Conservation (phyloP, 805 yeast genomes). For the Pichia rugopelliculosa region DNA sequence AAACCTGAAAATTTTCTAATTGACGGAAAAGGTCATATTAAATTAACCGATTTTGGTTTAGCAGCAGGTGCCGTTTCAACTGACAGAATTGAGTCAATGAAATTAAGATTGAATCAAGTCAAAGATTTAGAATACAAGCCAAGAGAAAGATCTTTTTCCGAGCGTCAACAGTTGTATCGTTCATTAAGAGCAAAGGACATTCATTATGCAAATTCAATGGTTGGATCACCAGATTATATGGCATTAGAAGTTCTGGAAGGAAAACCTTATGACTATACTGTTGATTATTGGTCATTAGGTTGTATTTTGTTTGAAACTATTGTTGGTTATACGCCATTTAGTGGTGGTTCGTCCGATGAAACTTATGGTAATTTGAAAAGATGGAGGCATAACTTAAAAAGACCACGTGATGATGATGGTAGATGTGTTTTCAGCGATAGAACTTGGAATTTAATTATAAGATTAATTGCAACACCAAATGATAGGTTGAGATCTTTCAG, state of each 20-base stretch:
- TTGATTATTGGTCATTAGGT: constrained; percentile 98
- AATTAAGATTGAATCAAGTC: constrained; percentile 53
- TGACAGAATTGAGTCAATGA: constrained; percentile 91
- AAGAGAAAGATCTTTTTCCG: constrained; percentile 66
- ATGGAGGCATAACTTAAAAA: constrained; percentile 80
- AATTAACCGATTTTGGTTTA: constrained; percentile 91
- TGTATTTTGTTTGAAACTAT: constrained; percentile 95
- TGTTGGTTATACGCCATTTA: constrained; percentile 95
- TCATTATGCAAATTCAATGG: constrained; percentile 89
- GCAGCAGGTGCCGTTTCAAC: constrained; percentile 95
- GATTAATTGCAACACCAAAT: constrained; percentile 72
- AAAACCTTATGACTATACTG: constrained; percentile 86
- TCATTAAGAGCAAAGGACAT: constrained; percentile 71
- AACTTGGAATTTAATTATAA: constrained; percentile 84
- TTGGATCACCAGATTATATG: constrained; percentile 98
- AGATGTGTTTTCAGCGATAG: constrained; percentile 90
- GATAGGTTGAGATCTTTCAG: constrained; percentile 70
- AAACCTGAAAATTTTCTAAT: constrained; percentile 92
- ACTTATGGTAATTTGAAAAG: constrained; percentile 89
- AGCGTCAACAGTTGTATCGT: constrained; percentile 81
- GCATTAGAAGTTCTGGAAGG: constrained; percentile 96
- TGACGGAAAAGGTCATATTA: constrained; percentile 86
- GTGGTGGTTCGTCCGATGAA: constrained; percentile 89
- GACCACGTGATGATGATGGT: constrained; percentile 91
- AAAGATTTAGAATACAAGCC: constrained; percentile 68